Evolutionary conservation across 139 green algal species (phyloP).

Genomic region (Chlamydomonas sp.): DNA sequence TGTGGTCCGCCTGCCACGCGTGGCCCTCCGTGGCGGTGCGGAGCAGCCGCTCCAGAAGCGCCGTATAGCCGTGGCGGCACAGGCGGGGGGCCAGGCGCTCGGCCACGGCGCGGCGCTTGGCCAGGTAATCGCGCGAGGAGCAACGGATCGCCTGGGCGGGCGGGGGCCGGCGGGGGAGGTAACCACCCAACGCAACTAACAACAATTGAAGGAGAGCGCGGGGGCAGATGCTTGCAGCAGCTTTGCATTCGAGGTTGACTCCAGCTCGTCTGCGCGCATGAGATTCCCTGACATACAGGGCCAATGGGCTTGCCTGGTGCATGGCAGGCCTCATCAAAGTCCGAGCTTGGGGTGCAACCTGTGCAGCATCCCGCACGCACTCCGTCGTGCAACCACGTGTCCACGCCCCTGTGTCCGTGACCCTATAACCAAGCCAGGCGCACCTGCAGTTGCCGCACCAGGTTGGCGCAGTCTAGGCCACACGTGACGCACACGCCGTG

Average conservation of each 20-base stretch:
- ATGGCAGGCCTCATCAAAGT: too few relatives aligned
- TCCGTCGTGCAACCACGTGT: too few relatives aligned
- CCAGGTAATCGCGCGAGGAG: conserved; percentile 28
- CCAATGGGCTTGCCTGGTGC: too few relatives aligned
- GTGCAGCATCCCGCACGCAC: too few relatives aligned
- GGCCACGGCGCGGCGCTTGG: conserved; percentile 29
- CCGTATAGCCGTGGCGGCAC: conserved; percentile 4
- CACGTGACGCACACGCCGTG: conserved; percentile 77
- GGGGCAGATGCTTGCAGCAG: too few relatives aligned
- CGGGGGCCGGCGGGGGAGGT: not conserved
- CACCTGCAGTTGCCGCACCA: conserved; percentile 78
- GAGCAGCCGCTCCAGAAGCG: conserved; percentile 19
- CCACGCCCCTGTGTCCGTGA: not conserved
- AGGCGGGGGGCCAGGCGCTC: conserved; percentile 15
- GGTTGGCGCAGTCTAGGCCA: conserved; percentile 71
- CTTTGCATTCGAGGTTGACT: too few relatives aligned
- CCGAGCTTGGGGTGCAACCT: too few relatives aligned
- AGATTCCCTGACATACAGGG: too few relatives aligned
- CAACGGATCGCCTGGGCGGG: conserved; percentile 33
- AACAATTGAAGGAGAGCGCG: too few relatives aligned
- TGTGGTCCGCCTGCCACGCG: conserved; percentile 93
- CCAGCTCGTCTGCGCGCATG: too few relatives aligned
- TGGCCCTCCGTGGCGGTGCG: conserved; percentile 70
- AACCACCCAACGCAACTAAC: too few relatives aligned
- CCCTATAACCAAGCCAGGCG: not conserved